phyloP scores from a whole-genome alignment of 805 yeast species.

The Maudiozyma turicensis region DNA sequence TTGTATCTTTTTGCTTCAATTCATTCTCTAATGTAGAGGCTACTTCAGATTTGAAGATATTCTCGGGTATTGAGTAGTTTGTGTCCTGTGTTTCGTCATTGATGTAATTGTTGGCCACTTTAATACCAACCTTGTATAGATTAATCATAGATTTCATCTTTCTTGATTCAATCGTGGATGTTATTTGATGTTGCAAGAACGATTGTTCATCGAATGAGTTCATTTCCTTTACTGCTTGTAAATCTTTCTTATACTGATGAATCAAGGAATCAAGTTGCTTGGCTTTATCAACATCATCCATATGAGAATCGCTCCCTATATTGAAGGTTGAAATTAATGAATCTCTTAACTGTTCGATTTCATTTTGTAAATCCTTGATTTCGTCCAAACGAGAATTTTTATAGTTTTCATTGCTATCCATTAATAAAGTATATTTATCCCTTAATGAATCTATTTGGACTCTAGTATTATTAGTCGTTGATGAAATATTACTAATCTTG shows the following conservation, averaged over 20 bases:
- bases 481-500: neutral
- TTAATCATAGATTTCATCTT: constrained; percentile 14
- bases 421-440: constrained; percentile 13
- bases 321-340: neutral
- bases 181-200: neutral
- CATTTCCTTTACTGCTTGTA: neutral
- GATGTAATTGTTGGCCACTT: constrained; percentile 9
- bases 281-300: neutral
- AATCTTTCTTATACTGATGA: neutral
- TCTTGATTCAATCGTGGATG: constrained; percentile 5
- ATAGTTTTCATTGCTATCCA: constrained; percentile 19
- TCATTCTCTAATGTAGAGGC: neutral
- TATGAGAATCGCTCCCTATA: neutral
- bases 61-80: neutral
- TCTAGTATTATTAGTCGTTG: neutral
- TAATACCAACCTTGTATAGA: constrained; percentile 12
- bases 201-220: neutral
- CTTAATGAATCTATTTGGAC: neutral
- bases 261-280: neutral
- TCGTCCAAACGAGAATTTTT: constrained; percentile 18
- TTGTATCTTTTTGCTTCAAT: neutral
- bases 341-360: neutral
- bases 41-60: neutral
- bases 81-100: constrained; percentile 11
- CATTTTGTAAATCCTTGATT: constrained; percentile 7